These are phyloP conservation scores for Chlorella sp. DNA, from an alignment of 139 green algal species.

Conservation along the genomic window DNA sequence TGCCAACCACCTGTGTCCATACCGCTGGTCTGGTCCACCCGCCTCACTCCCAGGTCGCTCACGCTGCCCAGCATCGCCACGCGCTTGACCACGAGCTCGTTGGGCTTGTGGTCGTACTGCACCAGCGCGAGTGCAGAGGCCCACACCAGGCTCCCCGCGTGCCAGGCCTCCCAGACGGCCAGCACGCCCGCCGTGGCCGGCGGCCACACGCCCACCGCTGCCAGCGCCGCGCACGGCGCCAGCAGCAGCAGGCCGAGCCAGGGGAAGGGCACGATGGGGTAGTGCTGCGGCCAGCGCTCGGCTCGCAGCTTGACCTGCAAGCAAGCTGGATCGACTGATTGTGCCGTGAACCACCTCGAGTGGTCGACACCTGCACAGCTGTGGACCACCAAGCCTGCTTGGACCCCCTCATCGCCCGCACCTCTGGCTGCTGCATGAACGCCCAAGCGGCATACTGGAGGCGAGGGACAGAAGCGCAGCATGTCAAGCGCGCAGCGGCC, in stretches of 20 bases:
- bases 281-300: constrained; percentile 25
- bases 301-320: constrained; percentile 10
- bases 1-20: constrained; percentile 11
- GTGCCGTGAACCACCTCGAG: no score
- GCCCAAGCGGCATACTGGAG: neutral
- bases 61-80: constrained; percentile 58
- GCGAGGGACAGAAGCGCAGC: no score
- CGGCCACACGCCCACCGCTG: constrained; percentile 28
- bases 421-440: constrained; percentile 21
- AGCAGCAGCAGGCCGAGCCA: constrained; percentile 36
- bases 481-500: no score
- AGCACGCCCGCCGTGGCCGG: constrained; percentile 28
- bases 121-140: constrained; percentile 16
- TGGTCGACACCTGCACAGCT: no score
- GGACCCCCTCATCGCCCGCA: no score
- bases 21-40: no score
- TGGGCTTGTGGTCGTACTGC: constrained; percentile 35
- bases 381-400: no score
- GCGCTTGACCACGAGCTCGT: constrained; percentile 56
- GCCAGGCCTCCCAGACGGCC: constrained; percentile 27
- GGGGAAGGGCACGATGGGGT: constrained; percentile 1
- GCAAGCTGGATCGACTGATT: no score
- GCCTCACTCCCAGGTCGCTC: no score
- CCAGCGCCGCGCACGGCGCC: constrained; percentile 45
- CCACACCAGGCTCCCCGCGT: constrained; percentile 36